Percentiles rank a stretch among this genome's conserved stretches.
These are phyloP conservation scores for Tagetes patula DNA, from an alignment of 129 eudicot genomes.

Conservation along the genomic window DNA sequence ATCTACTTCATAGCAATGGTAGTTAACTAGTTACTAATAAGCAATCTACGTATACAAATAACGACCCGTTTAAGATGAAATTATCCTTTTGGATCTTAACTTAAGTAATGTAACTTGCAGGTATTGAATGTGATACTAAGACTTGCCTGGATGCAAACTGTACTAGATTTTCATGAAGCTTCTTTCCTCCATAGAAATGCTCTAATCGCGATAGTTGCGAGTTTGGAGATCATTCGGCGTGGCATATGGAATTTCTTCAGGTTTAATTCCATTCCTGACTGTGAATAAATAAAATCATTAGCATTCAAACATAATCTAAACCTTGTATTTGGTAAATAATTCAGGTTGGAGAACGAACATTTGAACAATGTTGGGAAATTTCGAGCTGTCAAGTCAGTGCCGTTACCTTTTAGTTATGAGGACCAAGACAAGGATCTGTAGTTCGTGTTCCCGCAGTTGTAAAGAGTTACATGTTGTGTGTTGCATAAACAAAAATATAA, in stretches of 20 bases:
- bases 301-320: background rate
- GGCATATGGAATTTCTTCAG: conserved; percentile 85
- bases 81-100: background rate
- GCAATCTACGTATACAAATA: background rate
- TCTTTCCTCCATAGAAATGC: conserved; percentile 60
- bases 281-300: background rate
- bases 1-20: conserved; percentile 71
- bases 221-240: conserved; percentile 69
- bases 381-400: conserved; percentile 63
- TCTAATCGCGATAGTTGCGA: conserved; percentile 50
- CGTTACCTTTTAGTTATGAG: conserved; percentile 59
- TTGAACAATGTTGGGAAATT: conserved; percentile 66
- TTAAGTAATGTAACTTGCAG: conserved; percentile 28
- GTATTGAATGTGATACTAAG: conserved; percentile 58
- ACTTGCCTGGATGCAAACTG: conserved; percentile 81
- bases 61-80: background rate
- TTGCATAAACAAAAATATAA: background rate
- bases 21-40: conserved; percentile 30
- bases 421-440: conserved; percentile 34
- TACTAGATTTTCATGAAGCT: conserved; percentile 46
- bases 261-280: conserved; percentile 27
- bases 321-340: background rate
- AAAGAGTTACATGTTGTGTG: conserved; percentile 16
- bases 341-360: conserved; percentile 72
- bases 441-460: conserved; percentile 11